Evolutionary conservation across 805 yeast species (phyloP), one percentile per base, ranked within the genome.

Genomic region (Candida tallmaniae): DNA sequence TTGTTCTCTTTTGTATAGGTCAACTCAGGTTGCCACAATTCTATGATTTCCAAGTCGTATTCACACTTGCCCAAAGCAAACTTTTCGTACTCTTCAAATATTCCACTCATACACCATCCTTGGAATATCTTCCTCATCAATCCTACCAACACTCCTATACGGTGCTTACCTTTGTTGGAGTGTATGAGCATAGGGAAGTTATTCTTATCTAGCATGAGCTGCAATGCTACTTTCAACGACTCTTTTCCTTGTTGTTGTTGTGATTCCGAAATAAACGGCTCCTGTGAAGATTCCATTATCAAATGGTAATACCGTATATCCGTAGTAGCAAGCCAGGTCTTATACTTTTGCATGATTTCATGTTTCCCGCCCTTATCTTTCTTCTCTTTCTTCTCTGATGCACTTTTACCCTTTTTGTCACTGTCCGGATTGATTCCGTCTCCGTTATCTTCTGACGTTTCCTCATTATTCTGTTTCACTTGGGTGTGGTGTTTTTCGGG

Each of bases 81-180:
- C 54, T 85, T 79, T 36, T 83, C 85, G 57, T 90, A 90, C 56
- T 90, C 98, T 54, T 88, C 96, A 57, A 87, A 93, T 5, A 87
- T 82, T 2, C 96, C 95, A 34, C 95, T 80, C 48, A 86, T 69
- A 39, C 93, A 78, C 98, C 98, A 90, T 2, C 94, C 94, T 58
- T 88, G 96, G 29, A 88, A 62, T 34, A 83, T 56, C 52, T 86
- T 87, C 31, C 98, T 64, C 72, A 90, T 79, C 20, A 87, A 70
- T 0, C 96, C 98, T n/a, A 89, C 94, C 27, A 89, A 66, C 1
- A 93, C 89, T 0, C 97, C 97, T 2, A 87, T 89, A 27, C 98
- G 62, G 55, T 90, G 98, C 56, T 93, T 93, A n/a, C 98, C 98
- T 62, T 90, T 90, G 58, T 93, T 87, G 3, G 96, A 87, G 56